Base-by-base conservation (phyloP, 208 protist species). In the Trypanosoma boissoni region DNA sequence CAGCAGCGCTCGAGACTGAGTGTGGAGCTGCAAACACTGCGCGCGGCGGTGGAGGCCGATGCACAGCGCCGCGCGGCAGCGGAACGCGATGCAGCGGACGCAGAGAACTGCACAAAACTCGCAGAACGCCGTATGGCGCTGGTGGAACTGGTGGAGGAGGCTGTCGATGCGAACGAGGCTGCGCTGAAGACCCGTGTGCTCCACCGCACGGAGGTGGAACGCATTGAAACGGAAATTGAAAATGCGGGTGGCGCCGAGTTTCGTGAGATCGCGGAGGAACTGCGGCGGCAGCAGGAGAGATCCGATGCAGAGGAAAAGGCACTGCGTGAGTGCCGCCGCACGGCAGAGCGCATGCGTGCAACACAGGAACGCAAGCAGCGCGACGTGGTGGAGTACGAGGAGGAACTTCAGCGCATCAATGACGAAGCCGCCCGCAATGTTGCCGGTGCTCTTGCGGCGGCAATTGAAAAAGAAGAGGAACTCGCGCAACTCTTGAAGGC, bases 161-260 rank as follows among this genome's bases (percentile, higher is more conserved):
- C 64, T 27, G 72, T 79, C 50, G 32, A 53, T 10, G 53, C 43
- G 23, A 23, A 78, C 16, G 55, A 87, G 37, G 71, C 39, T 9
- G 78, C 80, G 1, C 49, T 85, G 46, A 78, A 81, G 37, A 61
- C 78, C 3, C 75, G 68, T 28, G 62, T 61, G 24, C 54, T 53
- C 49, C 70, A 82, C 18, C 58, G 69, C 42, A 71, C 72, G 8
- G 76, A 79, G 18, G 58, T 93, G 16, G 74, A 85, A 48, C 43
- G 74, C 44, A 41, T 98, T 0, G 74, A 97, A 68, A 48, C 52
- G 31, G 56, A 86, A 37, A 76, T 98, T 14, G 76, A 93, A n/a
- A 64, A 72, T 23, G 74, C 71, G 7, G 92, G 91, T 37, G 90
- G 88, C 2, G 61, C 48, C n/a, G 65, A 26, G 50, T 97, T 81